Conservation (phyloP, 2,329 filamentous ascomycete species). For the Alternaria alternata region DNA sequence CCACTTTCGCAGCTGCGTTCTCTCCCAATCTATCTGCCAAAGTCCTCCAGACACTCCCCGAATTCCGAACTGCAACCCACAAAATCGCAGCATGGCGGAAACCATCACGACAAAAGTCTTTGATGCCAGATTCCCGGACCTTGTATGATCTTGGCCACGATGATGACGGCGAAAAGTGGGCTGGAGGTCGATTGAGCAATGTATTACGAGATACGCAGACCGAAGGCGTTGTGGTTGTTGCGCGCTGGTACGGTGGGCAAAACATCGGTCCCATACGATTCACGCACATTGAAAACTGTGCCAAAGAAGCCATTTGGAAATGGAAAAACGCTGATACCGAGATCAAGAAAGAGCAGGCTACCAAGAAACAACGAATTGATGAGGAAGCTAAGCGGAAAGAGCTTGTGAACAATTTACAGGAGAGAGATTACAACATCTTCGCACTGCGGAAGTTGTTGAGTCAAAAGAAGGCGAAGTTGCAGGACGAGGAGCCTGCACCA, state of each 20-base stretch:
- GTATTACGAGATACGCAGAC: conserved; percentile 57
- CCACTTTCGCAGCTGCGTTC: conserved; percentile 61
- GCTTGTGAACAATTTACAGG: conserved; percentile 47
- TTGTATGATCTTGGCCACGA: conserved; percentile 57
- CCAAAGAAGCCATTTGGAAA: conserved; percentile 57
- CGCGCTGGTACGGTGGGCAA: conserved; percentile 63
- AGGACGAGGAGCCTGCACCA: conserved; percentile 31
- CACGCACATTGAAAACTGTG: conserved; percentile 60
- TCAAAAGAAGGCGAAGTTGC: conserved; percentile 51
- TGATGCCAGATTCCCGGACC: conserved; percentile 48
- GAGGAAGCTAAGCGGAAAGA: conserved; percentile 47
- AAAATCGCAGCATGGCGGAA: conserved; percentile 61
- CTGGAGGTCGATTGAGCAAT: conserved; percentile 57
- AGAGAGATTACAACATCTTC: conserved; percentile 59
- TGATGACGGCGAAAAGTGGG: conserved; percentile 64
- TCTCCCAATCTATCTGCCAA: conserved; percentile 54
- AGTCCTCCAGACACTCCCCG: conserved; percentile 54
- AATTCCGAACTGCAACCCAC: conserved; percentile 58
- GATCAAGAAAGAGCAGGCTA: conserved; percentile 44
- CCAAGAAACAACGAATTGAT: conserved; percentile 49
- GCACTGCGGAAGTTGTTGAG: conserved; percentile 57
- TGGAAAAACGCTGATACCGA: conserved; percentile 49
- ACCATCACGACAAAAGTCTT: conserved; percentile 56
- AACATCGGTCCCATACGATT: conserved; percentile 63
- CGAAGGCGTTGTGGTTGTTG: conserved; percentile 60